phyloP scores from a whole-genome alignment of 2,329 filamentous ascomycete genomes.

The Fusarium bactridioides region DNA sequence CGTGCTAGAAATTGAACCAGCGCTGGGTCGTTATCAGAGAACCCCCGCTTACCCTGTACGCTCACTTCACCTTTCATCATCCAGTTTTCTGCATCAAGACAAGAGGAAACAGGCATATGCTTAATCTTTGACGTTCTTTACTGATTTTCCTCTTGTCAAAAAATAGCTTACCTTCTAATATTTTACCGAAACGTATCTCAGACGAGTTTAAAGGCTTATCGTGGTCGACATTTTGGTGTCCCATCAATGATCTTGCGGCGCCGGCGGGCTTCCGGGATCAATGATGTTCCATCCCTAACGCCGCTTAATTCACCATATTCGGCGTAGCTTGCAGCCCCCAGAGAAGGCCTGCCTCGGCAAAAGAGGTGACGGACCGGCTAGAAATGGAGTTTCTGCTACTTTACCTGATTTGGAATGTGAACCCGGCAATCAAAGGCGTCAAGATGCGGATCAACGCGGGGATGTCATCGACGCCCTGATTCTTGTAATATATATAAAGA shows the following conservation, averaged over 20 bases:
- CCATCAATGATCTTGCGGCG: accelerated
- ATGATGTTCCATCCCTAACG: background rate
- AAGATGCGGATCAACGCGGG: constrained; percentile 1
- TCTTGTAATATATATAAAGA: background rate
- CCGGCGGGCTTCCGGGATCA: background rate
- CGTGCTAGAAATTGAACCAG: background rate
- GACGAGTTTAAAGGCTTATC: accelerated
- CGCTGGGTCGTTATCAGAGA: background rate
- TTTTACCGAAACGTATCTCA: accelerated
- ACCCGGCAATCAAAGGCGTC: background rate
- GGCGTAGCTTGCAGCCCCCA: background rate
- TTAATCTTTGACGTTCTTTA: accelerated
- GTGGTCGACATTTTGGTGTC: accelerated
- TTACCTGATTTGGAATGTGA: constrained; percentile 1
- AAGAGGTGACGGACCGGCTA: background rate
- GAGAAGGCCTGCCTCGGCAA: background rate
- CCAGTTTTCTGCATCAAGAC: accelerated
- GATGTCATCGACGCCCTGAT: background rate
- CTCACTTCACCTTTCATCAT: accelerated
- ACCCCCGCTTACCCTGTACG: background rate
- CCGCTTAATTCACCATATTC: background rate
- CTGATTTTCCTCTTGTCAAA: accelerated
- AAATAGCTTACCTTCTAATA: accelerated
- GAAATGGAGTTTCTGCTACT: background rate
- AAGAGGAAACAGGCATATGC: accelerated